phyloP scores from a whole-genome alignment of 2,329 filamentous ascomycete genomes.

The Cordyceps pruinosa region DNA sequence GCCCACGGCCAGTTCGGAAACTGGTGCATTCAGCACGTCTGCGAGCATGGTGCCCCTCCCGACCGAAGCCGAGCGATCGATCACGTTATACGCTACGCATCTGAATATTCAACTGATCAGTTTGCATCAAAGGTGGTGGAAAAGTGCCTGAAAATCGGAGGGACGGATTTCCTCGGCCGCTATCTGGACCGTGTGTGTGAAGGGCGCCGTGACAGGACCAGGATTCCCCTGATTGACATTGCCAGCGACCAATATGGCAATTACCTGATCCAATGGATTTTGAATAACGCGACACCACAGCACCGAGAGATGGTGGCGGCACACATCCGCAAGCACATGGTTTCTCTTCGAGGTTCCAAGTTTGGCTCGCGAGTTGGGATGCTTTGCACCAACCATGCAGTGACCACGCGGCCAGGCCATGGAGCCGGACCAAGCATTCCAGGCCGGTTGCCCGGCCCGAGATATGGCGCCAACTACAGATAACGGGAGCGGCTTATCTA shows the following conservation, averaged over 20 bases:
- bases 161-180: constrained; percentile 79
- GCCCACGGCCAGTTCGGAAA: constrained; percentile 98
- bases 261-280: constrained; percentile 94
- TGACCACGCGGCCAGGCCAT: constrained; percentile 81
- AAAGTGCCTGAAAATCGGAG: constrained; percentile 96
- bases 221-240: constrained; percentile 96
- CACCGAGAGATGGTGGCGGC: constrained; percentile 89
- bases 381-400: constrained; percentile 94
- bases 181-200: constrained; percentile 94
- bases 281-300: constrained; percentile 78
- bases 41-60: constrained; percentile 84
- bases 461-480: constrained; percentile 53
- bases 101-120: constrained; percentile 97
- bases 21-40: constrained; percentile 99
- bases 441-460: constrained; percentile 49
- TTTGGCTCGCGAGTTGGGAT: constrained; percentile 97
- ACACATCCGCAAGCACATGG: constrained; percentile 98
- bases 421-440: constrained; percentile 62
- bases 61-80: constrained; percentile 93
- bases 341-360: constrained; percentile 94
- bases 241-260: constrained; percentile 98
- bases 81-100: constrained; percentile 86
- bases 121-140: constrained; percentile 99
- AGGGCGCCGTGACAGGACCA: constrained; percentile 79
- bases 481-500: constrained; percentile 24